Evolutionary conservation across 441 rosid genomes (phyloP), one percentile per base, ranked within the genome.

Genomic region (Omphalea diandra): DNA sequence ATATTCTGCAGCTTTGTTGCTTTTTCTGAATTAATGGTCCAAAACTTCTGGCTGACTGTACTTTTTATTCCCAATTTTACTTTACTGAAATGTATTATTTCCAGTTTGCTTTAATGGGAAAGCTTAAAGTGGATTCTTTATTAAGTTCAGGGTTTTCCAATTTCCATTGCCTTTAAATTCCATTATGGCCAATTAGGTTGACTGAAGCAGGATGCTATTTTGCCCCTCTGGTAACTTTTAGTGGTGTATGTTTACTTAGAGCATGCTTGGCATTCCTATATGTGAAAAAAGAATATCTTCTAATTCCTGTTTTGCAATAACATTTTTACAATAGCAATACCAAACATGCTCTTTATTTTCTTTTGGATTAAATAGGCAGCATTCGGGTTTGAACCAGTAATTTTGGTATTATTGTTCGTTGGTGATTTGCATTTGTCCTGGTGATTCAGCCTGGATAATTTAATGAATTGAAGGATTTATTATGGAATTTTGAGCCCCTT

Each of bases 1-100:
- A 73, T 79, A 69, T 74, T 75, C 73, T 66, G 33, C 35, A 7
- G n/a, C 47, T 68, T 35, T 75, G 18, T 56, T 38, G 24, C 36
- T 63, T 35, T 52, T 54, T 32, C 22, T 65, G 32, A 53, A 50
- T 33, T 47, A 33, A 3, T 60, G 33, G 32, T 41, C 66, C 22
- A 26, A 12, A 20, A 0, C 3, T 35, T 59, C 26, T 61, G 29
- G 6, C 3, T 10, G 20, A 22, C n/a, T 67, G 31, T 12, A 11
- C 22, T 33, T 54, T 20, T 54, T 43, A 0, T 1, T 7, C 44
- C 11, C 10, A 40, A 43, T 43, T 41, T 27, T 20, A 3, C 6
- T 5, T 66, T 53, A 26, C 26, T 36, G 33, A 26, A 7, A n/a
- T n/a, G n/a, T 54, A 9, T 54, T 46, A 22, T 58, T 69, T 58